These are phyloP conservation scores for Ceratocystis colombiana DNA, from an alignment of 2,329 filamentous ascomycete species.

Conservation along the genomic window DNA sequence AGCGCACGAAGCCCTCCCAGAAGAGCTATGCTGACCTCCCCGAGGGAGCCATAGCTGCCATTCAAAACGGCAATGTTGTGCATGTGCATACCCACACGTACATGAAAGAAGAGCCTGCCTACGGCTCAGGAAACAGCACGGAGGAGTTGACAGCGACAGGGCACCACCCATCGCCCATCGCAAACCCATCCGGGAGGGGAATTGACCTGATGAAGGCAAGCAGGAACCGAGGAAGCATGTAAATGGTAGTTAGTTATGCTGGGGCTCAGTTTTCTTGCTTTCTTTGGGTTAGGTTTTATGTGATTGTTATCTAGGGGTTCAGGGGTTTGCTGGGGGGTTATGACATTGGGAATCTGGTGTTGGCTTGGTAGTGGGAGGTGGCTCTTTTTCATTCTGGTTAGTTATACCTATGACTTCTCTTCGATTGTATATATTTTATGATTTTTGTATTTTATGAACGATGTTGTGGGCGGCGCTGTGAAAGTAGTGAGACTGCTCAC, in stretches of 20 bases:
- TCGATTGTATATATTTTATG: background rate
- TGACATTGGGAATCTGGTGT: background rate
- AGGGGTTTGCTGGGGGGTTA: background rate
- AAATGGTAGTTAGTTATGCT: no score
- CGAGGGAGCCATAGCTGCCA: constrained; percentile 8
- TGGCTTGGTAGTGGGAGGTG: background rate
- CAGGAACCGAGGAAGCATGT: constrained; percentile 10
- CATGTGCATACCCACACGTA: constrained; percentile 19
- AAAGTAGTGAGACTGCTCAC: no score
- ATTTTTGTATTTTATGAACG: background rate
- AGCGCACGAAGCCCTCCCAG: constrained; percentile 6
- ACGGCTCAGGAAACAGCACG: constrained; percentile 13
- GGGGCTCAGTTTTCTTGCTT: background rate
- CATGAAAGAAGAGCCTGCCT: constrained; percentile 17
- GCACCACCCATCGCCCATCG: background rate
- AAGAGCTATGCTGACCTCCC: constrained; percentile 5
- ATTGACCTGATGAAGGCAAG: constrained; percentile 9
- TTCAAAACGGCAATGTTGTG: constrained; percentile 19
- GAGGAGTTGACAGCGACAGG: constrained; percentile 16
- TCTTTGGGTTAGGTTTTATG: constrained; percentile 13
- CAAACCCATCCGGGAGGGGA: background rate
- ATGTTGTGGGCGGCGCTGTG: background rate
- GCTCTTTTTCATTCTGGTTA: background rate
- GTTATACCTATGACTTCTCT: constrained; percentile 2
- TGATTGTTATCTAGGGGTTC: background rate